Evolutionary conservation across 805 yeast species (phyloP).

Genomic region (Yamadazyma scolyti): DNA sequence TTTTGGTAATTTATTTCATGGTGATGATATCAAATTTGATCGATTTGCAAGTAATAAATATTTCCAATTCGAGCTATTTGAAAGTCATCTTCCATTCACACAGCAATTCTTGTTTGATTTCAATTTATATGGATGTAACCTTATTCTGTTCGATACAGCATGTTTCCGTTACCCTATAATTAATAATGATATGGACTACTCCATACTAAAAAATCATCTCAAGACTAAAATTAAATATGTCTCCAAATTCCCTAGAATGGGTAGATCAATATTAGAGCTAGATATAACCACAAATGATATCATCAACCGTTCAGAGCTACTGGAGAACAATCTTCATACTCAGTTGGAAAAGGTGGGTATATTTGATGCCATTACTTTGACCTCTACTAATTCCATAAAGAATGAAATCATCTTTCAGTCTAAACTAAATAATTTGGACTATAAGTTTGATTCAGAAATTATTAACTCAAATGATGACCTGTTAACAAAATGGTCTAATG

Average conservation of each 20-base stretch:
- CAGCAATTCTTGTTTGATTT: constrained; percentile 80
- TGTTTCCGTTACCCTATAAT: constrained; percentile 58
- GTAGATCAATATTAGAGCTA: constrained; percentile 64
- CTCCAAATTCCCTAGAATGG: constrained; percentile 46
- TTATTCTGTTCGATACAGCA: constrained; percentile 51
- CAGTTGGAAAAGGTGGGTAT: constrained; percentile 39
- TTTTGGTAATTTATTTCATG: constrained; percentile 45
- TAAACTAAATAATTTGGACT: constrained; percentile 26
- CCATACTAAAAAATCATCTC: constrained; percentile 12
- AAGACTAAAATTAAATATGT: constrained; percentile 16
- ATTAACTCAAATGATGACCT: constrained; percentile 3
- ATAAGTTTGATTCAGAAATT: constrained; percentile 4
- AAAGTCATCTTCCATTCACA: constrained; percentile 74
- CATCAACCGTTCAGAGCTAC: constrained; percentile 46
- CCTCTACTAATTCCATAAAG: constrained; percentile 54
- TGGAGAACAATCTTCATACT: constrained; percentile 47
- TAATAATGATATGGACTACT: constrained; percentile 6
- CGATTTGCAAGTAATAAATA: constrained; percentile 4
- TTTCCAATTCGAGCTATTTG: constrained; percentile 38
- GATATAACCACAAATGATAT: constrained; percentile 66
- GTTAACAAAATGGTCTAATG: constrained; percentile 27
- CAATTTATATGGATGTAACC: constrained; percentile 80
- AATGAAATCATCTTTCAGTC: constrained; percentile 56
- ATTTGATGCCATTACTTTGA: constrained; percentile 14
- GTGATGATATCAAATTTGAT: constrained; percentile 5